These are phyloP conservation scores for Rhytidhysteron rufulum DNA, from an alignment of 2,329 filamentous ascomycete genomes.

Conservation along the genomic window DNA sequence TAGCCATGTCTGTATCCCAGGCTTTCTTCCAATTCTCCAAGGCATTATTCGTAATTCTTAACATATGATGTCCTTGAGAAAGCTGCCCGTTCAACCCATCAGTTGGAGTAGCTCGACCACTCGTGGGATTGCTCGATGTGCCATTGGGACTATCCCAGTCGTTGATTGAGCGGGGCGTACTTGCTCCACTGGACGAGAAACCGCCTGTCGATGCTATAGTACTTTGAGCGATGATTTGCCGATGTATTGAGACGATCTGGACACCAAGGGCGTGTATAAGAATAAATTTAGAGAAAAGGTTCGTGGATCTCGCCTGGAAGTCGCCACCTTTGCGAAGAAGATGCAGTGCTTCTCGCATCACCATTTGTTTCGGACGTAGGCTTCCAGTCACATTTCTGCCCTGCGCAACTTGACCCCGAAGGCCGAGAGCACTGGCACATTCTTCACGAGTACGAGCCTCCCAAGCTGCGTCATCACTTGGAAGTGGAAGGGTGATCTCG, in stretches of 20 bases:
- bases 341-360: slow-evolving; percentile 59
- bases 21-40: slow-evolving; percentile 69
- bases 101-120: slow-evolving; percentile 42
- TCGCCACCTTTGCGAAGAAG: slow-evolving; percentile 58
- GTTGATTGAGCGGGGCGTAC: slow-evolving; percentile 56
- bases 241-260: slow-evolving; percentile 55
- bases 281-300: slow-evolving; percentile 70
- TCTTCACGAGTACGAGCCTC: slow-evolving; percentile 58
- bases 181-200: slow-evolving; percentile 42
- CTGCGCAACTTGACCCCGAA: slow-evolving; percentile 57
- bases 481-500: slow-evolving; percentile 65
- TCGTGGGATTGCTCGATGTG: slow-evolving; percentile 20
- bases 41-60: slow-evolving; percentile 47
- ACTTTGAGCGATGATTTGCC: slow-evolving; percentile 31
- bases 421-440: slow-evolving; percentile 63
- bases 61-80: slow-evolving; percentile 45
- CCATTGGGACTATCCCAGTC: slow-evolving; percentile 49
- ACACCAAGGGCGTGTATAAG: slow-evolving; percentile 66
- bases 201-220: slow-evolving; percentile 17
- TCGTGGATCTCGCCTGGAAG: slow-evolving; percentile 63
- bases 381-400: slow-evolving; percentile 61
- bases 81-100: slow-evolving; percentile 44
- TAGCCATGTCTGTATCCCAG: slow-evolving; percentile 67
- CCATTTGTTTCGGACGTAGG: slow-evolving; percentile 60
- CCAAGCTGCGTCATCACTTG: slow-evolving; percentile 70